Base-by-base conservation (phyloP, 176 grass and related monocot genomes). In the Neostapfia colusana region DNA sequence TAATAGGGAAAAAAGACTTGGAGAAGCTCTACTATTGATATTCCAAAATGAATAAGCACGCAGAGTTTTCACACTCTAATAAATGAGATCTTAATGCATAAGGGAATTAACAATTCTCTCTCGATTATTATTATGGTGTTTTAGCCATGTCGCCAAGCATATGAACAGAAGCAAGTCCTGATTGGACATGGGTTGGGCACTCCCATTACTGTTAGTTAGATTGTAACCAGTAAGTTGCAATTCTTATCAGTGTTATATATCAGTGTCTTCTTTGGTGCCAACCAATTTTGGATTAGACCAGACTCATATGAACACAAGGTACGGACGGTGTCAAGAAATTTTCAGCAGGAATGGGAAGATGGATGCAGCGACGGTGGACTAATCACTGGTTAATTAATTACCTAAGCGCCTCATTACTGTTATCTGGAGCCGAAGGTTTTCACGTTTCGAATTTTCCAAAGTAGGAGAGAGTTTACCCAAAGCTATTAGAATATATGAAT, bases 201-300 rank as follows among this genome's bases (percentile, higher is more conserved):
- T 49, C 3, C 14, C 67, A 70, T 6, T 20, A n/a, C 18, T 53
- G 50, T 63, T 12, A 42, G 17, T 20, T 43, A 28, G 15, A 70
- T 44, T 72, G 69, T 21, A 14, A n/a, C 35, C 10, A 0, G 17
- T 37, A 44, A 69, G 17, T 21, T 70, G 66, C 20, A 34, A 23
- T 31, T 64, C 7, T 27, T 26, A 12, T 21, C 37, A 64, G 24
- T 73, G 34, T 55, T 65, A 45, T 43, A 2, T 20, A 6, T 53
- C 2, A 11, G 41, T 81, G 14, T 9, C 45, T 0, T 28, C 4
- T 2, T 5, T 15, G 0, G n/a, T n/a, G 59, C 39, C 7, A 23
- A 56, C 18, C 50, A 4, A 46, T 76, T 76, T 59, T 60, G 63
- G 51, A 83, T 83, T 59, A 76, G 81, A n/a, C 4, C 17, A 62